A percentile compares a stretch with the other conserved stretches of the same genome.
Conservation (phyloP, 352 stramenopile species). For the Phytopythium ostracodes region DNA sequence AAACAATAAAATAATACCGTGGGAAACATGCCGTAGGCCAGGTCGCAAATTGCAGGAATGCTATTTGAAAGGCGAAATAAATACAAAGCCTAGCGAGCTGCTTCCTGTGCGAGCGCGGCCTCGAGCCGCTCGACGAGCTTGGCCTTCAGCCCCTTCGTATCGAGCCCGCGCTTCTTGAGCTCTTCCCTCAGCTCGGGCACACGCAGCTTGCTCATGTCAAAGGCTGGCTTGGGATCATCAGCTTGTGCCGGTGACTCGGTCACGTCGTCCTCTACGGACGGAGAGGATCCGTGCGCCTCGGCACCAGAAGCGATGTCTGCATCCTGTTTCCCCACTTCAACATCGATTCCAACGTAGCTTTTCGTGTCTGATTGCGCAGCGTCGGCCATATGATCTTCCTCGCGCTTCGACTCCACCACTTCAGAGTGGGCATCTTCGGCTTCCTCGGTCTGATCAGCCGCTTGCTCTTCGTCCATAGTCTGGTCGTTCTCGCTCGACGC, state of each 20-base stretch:
- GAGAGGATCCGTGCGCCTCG: neutral
- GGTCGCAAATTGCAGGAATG: neutral
- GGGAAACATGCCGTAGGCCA: neutral
- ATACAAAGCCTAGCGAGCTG: conserved; percentile 22
- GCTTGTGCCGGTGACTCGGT: neutral
- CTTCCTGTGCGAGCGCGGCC: conserved; percentile 31
- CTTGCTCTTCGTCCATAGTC: neutral
- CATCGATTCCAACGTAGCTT: neutral
- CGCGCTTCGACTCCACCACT: neutral
- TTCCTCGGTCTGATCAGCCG: neutral
- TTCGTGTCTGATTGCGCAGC: neutral
- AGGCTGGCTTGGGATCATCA: conserved; percentile 9
- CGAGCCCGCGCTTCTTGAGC: conserved; percentile 66
- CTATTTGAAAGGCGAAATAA: conserved; percentile 4
- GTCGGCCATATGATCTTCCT: neutral
- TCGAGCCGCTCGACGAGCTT: conserved; percentile 59
- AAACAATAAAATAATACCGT: neutral
- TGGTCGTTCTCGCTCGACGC: neutral
- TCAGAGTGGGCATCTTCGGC: neutral
- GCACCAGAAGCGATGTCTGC: neutral
- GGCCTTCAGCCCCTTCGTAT: conserved; percentile 69
- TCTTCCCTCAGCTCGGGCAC: conserved; percentile 59
- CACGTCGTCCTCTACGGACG: neutral
- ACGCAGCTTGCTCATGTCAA: conserved; percentile 43
- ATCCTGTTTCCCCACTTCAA: neutral